phyloP scores from a whole-genome alignment of 441 rosid species.

The Corymbia citriodora region DNA sequence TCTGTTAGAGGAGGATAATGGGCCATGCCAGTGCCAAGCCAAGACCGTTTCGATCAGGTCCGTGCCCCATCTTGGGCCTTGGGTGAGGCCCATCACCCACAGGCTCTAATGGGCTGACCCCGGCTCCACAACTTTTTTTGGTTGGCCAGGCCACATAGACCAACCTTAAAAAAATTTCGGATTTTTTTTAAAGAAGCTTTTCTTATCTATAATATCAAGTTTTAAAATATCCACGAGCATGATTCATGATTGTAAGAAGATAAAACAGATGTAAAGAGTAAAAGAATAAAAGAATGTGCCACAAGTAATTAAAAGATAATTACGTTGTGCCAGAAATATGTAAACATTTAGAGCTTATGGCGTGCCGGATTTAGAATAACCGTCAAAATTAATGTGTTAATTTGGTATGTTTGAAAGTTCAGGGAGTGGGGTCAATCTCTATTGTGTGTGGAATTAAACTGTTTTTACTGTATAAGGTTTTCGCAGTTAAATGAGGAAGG shows the following conservation, averaged over 20 bases:
- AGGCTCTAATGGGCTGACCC: neutral
- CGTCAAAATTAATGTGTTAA: no score
- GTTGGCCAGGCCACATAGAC: neutral
- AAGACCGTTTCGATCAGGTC: neutral
- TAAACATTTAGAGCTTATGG: no score
- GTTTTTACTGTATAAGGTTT: no score
- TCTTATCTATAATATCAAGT: neutral
- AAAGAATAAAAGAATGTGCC: neutral
- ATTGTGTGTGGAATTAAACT: neutral
- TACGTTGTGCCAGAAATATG: accelerated
- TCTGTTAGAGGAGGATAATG: neutral
- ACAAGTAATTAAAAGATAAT: neutral
- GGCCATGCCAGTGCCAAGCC: neutral
- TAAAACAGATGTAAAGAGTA: neutral
- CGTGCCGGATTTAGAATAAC: neutral
- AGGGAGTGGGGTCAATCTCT: neutral
- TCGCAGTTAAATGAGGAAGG: no score
- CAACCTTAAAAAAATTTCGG: neutral
- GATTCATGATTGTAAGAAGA: neutral
- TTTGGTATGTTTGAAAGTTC: neutral
- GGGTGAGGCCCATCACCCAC: neutral
- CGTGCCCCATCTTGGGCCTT: neutral
- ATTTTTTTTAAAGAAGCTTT: neutral
- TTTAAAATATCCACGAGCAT: neutral
- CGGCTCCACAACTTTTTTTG: neutral